Base-by-base conservation (phyloP, 2,329 filamentous ascomycete genomes). In the Colletotrichum melonis region DNA sequence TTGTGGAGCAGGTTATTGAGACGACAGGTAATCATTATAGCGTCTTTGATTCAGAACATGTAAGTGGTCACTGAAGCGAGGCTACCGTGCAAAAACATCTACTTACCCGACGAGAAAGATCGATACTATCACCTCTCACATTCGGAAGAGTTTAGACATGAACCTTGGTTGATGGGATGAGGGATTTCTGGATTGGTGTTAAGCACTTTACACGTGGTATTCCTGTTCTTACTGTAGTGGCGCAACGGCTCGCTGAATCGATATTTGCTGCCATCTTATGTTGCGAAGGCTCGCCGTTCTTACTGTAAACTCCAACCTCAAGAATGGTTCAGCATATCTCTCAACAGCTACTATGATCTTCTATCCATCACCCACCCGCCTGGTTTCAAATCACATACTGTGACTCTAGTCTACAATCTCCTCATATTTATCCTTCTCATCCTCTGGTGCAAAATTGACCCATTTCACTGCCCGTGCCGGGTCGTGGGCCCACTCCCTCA, bases 1-100 rank as follows among this genome's bases (percentile, higher is more conserved):
- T 72, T 16, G 69, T 72, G 2, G 65, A 72, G 7, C 52, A 63
- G 12, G 65, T 72, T 9, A 52, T 72, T 14, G 69, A 72, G n/a
- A 72, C 69, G 9, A 11, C 58, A 4, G 69, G 69, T 7, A 72
- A 72, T 9, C 69, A 72, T 22, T 72, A 72, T 42, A 72, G 64
- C 22, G 52, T 72, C 2, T 72, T 72, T 8, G 65, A 72, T 12
- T 52, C 58, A 28, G 69, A 69, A 54, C n/a, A 68, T 46, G 69
- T 72, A 30, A 63, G 69, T 9, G 1, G 9, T 22, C n/a, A 9
- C 3, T 4, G 16, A 9, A 16, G 1, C 2, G n/a, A 8, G 11
- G 1, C 2, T 14, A 19, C 5, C 5, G 30, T 12, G 24, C 7
- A 9, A 12, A 12, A 19, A 24, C 32, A 24, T n/a, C 8, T 30